Conservation (phyloP, 805 yeast species). For the Sugiyamaella americana region DNA sequence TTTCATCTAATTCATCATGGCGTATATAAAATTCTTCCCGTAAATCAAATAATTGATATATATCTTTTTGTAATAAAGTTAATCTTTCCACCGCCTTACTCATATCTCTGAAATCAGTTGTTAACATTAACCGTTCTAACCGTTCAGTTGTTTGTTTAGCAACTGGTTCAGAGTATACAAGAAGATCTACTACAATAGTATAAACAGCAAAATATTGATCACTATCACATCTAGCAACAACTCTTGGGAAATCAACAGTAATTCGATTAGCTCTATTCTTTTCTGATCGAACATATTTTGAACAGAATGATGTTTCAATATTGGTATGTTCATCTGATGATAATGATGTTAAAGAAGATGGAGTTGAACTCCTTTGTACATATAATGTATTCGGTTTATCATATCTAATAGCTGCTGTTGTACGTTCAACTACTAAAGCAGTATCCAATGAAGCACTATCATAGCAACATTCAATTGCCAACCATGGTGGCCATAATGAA, state of each 20-base stretch:
- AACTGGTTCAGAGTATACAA: conserved; percentile 71
- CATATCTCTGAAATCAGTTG: conserved; percentile 64
- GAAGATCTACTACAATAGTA: conserved; percentile 52
- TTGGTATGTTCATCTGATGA: conserved; percentile 8
- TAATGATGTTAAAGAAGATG: conserved; percentile 4
- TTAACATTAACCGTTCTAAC: conserved; percentile 59
- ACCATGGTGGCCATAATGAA: conserved; percentile 81
- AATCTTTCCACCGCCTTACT: conserved; percentile 44
- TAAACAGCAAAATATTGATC: conserved; percentile 64
- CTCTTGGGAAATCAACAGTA: conserved; percentile 61
- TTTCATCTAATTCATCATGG: conserved; percentile 41
- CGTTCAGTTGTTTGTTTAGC: conserved; percentile 50
- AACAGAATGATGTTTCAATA: conserved; percentile 16
- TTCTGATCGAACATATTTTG: conserved; percentile 18
- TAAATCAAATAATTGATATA: conserved; percentile 38
- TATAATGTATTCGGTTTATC: conserved; percentile 49
- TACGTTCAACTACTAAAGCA: conserved; percentile 54
- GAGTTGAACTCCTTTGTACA: conserved; percentile 22
- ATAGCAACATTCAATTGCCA: conserved; percentile 64
- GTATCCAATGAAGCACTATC: conserved; percentile 44
- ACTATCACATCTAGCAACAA: conserved; percentile 65
- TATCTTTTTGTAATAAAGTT: conserved; percentile 43
- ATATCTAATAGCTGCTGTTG: conserved; percentile 55
- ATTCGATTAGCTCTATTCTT: conserved; percentile 38
- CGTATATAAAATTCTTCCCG: conserved; percentile 45